Evolutionary conservation across 441 rosid genomes (phyloP).

Genomic region (Hypseocharis bilobata): DNA sequence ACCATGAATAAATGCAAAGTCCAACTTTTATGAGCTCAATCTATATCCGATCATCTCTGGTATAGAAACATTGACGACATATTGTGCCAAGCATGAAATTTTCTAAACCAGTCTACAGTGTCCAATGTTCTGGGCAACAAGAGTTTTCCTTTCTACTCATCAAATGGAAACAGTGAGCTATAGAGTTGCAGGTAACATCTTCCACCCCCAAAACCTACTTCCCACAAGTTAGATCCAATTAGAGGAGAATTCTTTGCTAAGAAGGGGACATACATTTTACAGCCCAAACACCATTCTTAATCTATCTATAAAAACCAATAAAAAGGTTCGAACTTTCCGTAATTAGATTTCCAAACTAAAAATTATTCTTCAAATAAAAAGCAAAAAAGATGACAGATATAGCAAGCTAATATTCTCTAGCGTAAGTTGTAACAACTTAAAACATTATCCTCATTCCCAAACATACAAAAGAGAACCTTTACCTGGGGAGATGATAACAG

Average conservation of each 20-base stretch:
- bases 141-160: too few relatives aligned
- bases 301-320: neutral
- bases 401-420: neutral
- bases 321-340: neutral
- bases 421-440: neutral
- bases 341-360: neutral
- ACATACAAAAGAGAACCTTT: slow-evolving; percentile 8
- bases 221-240: too few relatives aligned
- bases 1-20: too few relatives aligned
- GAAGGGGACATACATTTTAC: neutral
- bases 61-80: too few relatives aligned
- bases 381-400: neutral
- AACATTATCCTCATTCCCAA: neutral
- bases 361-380: neutral
- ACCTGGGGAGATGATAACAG: slow-evolving; percentile 89
- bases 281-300: neutral
- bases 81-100: too few relatives aligned
- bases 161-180: too few relatives aligned
- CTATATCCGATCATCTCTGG: too few relatives aligned
- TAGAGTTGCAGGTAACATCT: too few relatives aligned
- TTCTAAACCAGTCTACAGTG: too few relatives aligned
- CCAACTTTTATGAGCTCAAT: too few relatives aligned
- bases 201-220: too few relatives aligned
- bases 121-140: too few relatives aligned
- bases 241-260: neutral